Percentiles rank a stretch among this genome's conserved stretches.
Evolutionary conservation across 306 rosid species (phyloP).

Genomic region (Benincasa hispida): DNA sequence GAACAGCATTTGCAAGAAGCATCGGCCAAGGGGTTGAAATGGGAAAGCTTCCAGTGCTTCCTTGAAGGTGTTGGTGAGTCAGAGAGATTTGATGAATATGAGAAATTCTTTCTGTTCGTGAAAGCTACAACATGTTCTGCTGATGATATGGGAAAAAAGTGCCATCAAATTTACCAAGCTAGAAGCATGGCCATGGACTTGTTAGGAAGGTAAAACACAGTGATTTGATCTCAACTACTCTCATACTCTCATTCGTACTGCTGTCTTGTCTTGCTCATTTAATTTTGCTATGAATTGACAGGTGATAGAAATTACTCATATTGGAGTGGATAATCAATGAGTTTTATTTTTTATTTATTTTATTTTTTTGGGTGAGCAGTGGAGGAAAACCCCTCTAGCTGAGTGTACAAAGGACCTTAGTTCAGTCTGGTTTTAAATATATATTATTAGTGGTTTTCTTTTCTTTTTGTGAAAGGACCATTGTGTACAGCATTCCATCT

Average conservation of each 20-base stretch:
- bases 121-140: constrained; percentile 29
- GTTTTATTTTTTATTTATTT: no score
- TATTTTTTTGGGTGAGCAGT: neutral
- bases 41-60: neutral
- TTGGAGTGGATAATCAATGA: neutral
- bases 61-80: no score
- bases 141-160: constrained; percentile 28
- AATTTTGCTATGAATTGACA: neutral
- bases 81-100: constrained; percentile 17
- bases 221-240: neutral
- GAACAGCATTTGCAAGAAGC: constrained; percentile 18
- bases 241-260: neutral
- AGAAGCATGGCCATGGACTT: constrained; percentile 46
- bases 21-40: constrained; percentile 18
- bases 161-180: constrained; percentile 37
- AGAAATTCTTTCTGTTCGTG: constrained; percentile 38
- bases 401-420: neutral
- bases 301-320: neutral
- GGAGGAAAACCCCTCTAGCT: neutral
- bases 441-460: neutral
- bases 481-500: neutral
- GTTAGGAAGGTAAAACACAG: constrained; percentile 23
- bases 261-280: neutral
- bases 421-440: neutral
- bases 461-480: neutral